Evolutionary conservation across 306 rosid genomes (phyloP).

Genomic region (Pueraria montana): DNA sequence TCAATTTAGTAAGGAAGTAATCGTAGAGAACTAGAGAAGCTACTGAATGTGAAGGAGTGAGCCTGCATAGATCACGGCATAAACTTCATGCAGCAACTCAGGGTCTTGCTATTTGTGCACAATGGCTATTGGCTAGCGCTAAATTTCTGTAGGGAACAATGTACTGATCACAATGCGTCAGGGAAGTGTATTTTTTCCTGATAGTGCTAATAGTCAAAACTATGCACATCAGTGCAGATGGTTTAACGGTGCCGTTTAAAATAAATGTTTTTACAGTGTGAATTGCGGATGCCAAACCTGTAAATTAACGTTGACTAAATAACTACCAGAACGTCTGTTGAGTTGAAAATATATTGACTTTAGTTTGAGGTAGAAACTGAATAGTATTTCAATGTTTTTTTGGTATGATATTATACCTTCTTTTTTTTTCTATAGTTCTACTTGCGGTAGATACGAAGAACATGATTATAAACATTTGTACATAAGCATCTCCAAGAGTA

Average conservation of each 20-base stretch:
- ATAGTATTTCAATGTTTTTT: not conserved
- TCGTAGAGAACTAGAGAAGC: slow-evolving; percentile 5
- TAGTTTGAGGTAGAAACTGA: not conserved
- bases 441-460: not conserved
- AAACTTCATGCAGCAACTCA: no score
- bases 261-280: not conserved
- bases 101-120: no score
- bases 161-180: not conserved
- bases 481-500: slow-evolving; percentile 12
- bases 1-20: slow-evolving; percentile 29
- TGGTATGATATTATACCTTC: not conserved
- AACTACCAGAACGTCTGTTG: not conserved
- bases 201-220: not conserved
- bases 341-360: not conserved
- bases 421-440: not conserved
- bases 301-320: not conserved
- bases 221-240: not conserved
- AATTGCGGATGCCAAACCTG: not conserved
- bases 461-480: not conserved
- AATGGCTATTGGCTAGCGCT: no score
- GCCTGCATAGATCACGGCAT: not conserved
- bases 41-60: not conserved
- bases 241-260: not conserved
- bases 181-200: not conserved
- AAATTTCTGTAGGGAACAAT: no score